phyloP scores from a whole-genome alignment of 2,329 filamentous ascomycete genomes.

The Helicocarpus griseus region DNA sequence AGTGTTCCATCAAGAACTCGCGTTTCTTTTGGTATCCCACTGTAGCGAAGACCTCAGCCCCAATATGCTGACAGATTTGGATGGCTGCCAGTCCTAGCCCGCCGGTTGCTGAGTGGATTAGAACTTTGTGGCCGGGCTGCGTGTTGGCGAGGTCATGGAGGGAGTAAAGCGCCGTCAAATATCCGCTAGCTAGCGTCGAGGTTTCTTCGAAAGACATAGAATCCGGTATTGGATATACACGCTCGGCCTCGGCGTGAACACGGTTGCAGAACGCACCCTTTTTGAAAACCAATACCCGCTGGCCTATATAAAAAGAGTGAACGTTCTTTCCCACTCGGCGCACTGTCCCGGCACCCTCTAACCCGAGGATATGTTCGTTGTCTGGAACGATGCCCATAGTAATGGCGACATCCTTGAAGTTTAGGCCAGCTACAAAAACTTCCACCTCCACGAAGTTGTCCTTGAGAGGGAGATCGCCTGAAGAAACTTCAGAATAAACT shows the following conservation, averaged over 20 bases:
- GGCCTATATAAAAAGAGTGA: neutral
- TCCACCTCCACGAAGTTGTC: conserved; percentile 21
- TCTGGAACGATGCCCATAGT: conserved; percentile 16
- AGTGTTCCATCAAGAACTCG: conserved; percentile 12
- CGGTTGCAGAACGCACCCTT: conserved; percentile 5
- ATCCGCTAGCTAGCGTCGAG: conserved; percentile 17
- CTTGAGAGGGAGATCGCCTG: neutral
- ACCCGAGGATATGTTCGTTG: neutral
- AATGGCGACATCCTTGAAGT: conserved; percentile 15
- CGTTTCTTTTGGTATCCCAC: conserved; percentile 16
- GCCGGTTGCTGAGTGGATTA: conserved; percentile 20
- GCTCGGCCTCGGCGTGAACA: conserved; percentile 6
- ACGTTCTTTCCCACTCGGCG: conserved; percentile 3
- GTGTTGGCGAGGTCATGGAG: conserved; percentile 16
- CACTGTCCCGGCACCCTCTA: conserved; percentile 7
- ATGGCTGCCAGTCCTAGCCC: conserved; percentile 17
- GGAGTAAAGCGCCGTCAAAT: conserved; percentile 16
- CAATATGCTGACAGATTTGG: conserved; percentile 11
- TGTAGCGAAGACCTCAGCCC: conserved; percentile 12
- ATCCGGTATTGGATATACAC: conserved; percentile 17
- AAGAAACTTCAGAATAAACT: neutral
- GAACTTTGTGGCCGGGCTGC: conserved; percentile 9
- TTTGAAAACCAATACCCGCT: conserved; percentile 1
- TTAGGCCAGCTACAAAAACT: conserved; percentile 22
- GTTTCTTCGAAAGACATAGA: conserved; percentile 18